Evolutionary conservation across 1,139 yeast genomes (phyloP).

Genomic region (Yamadazyma mexicana): DNA sequence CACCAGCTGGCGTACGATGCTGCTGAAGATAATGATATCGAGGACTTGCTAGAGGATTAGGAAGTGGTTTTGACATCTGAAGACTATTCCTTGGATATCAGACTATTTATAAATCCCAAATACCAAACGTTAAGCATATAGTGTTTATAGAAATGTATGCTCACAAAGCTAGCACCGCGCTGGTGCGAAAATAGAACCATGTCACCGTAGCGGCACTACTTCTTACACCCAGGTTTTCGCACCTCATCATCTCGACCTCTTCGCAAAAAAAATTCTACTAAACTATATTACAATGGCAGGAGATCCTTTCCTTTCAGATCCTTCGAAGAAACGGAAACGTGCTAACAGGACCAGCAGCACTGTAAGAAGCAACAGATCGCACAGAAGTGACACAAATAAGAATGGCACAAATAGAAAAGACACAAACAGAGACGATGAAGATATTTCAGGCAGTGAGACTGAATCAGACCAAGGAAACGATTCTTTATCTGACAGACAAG

Average conservation of each 20-base stretch:
- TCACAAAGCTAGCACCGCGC: no score
- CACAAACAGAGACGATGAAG: constrained; percentile 32
- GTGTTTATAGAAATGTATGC: neutral
- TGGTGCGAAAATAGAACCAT: no score
- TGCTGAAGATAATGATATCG: constrained; percentile 68
- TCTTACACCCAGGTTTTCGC: neutral
- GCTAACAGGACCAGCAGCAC: constrained; percentile 16
- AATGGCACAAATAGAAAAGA: constrained; percentile 15
- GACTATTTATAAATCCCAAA: no score
- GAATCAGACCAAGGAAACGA: constrained; percentile 32
- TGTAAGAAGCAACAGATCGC: constrained; percentile 1
- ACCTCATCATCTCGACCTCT: neutral
- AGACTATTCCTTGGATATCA: no score
- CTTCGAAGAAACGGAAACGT: constrained; percentile 53
- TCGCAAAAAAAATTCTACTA: neutral
- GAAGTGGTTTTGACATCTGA: no score
- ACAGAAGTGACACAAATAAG: constrained; percentile 8
- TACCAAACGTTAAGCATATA: neutral
- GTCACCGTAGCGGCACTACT: no score
- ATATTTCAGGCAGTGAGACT: constrained; percentile 36
- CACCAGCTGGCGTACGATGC: constrained; percentile 50
- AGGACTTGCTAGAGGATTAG: constrained; percentile 59
- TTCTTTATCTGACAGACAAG: constrained; percentile 25
- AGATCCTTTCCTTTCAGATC: constrained; percentile 65
- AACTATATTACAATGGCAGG: constrained; percentile 20